phyloP scores from a whole-genome alignment of 768 basidiomycete genomes.

The Agaricus bisporus region DNA sequence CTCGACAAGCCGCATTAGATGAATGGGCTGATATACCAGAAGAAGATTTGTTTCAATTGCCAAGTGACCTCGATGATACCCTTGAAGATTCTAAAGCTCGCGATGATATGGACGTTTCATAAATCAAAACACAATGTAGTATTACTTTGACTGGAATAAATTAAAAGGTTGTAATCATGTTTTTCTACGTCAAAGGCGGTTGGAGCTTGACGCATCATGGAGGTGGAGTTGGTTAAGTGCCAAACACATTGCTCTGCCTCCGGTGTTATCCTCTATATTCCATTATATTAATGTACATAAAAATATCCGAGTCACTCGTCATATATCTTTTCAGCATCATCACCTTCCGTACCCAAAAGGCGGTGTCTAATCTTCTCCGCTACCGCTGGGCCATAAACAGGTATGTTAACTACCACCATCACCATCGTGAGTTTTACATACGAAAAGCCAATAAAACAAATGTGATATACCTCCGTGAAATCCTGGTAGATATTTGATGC shows the following conservation, averaged over 20 bases:
- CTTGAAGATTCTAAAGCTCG: too few relatives aligned
- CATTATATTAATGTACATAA: not conserved
- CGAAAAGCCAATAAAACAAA: not conserved
- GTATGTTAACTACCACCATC: slow-evolving; percentile 30
- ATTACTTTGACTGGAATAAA: too few relatives aligned
- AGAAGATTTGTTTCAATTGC: slow-evolving; percentile 24
- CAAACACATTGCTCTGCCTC: too few relatives aligned
- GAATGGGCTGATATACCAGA: slow-evolving; percentile 43
- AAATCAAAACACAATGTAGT: not conserved
- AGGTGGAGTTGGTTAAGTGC: too few relatives aligned
- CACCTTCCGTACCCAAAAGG: slow-evolving; percentile 18
- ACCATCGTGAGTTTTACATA: not conserved
- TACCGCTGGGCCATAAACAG: slow-evolving; percentile 54
- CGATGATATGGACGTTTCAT: slow-evolving; percentile 24
- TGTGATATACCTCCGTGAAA: slow-evolving; percentile 9
- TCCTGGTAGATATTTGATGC: slow-evolving; percentile 43
- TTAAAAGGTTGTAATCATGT: too few relatives aligned
- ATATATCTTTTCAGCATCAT: slow-evolving; percentile 3
- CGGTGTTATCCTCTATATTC: too few relatives aligned
- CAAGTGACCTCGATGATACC: not conserved
- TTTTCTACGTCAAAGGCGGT: too few relatives aligned
- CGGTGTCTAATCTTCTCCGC: slow-evolving; percentile 55
- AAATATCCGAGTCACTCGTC: not conserved
- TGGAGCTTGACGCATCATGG: too few relatives aligned
- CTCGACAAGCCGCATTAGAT: slow-evolving; percentile 29